phyloP scores from a whole-genome alignment of 2,329 filamentous ascomycete genomes.

The Exophiala oligosperma region DNA sequence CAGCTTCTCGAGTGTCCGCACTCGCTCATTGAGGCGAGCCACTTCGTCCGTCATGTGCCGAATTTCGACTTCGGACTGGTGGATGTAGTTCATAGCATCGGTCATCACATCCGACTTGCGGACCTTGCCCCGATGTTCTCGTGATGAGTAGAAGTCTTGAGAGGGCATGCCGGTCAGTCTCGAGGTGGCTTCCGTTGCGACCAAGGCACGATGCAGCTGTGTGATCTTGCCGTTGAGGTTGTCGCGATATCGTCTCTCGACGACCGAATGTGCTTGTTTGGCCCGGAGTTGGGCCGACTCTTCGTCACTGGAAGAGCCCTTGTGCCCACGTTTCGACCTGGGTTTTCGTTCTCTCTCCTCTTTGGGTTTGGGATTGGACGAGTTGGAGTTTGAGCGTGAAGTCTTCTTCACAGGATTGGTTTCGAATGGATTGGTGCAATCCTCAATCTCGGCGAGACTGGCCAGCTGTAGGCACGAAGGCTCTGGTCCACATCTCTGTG shows the following conservation, averaged over 20 bases:
- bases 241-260: conserved; percentile 29
- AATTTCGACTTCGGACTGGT: conserved; percentile 29
- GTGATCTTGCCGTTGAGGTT: conserved; percentile 31
- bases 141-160: conserved; percentile 14
- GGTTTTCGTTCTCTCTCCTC: conserved; percentile 13
- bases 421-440: conserved; percentile 7
- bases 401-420: background rate
- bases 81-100: conserved; percentile 30
- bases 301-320: conserved; percentile 16
- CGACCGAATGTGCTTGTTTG: conserved; percentile 28
- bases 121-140: conserved; percentile 24
- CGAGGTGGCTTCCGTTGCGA: conserved; percentile 11
- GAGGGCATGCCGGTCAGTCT: conserved; percentile 8
- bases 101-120: conserved; percentile 30
- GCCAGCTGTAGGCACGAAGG: conserved; percentile 16
- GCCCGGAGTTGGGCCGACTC: conserved; percentile 19
- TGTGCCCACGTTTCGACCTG: conserved; percentile 18
- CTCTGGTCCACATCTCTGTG: conserved; percentile 10
- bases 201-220: conserved; percentile 26
- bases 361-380: background rate
- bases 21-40: conserved; percentile 21
- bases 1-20: conserved; percentile 24
- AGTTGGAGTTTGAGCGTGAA: background rate
- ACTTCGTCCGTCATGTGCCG: conserved; percentile 30
- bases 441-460: conserved; percentile 20